phyloP scores from a whole-genome alignment of 345 rosid genomes.

The Linum lewisii region DNA sequence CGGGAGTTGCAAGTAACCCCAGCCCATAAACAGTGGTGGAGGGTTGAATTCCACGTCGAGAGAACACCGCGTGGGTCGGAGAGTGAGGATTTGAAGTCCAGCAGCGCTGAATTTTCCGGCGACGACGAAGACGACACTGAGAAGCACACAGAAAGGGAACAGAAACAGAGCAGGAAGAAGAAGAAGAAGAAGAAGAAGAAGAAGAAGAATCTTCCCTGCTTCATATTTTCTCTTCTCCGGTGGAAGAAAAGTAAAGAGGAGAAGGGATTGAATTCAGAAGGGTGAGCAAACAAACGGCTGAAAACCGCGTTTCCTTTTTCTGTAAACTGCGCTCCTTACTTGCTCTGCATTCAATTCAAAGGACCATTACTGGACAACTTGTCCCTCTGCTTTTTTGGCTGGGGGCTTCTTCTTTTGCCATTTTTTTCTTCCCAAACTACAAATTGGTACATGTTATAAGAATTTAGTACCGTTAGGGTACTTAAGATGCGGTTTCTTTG shows the following conservation, averaged over 20 bases:
- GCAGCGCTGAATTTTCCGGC: background rate
- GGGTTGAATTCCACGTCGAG: background rate
- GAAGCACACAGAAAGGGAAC: background rate
- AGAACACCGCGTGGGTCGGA: background rate
- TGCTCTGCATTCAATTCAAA: too few species aligned
- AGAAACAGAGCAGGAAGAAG: conserved; percentile 1
- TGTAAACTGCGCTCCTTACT: background rate
- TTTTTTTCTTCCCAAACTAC: too few species aligned
- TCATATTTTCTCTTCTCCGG: conserved; percentile 6
- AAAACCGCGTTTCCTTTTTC: background rate
- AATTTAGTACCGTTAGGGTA: too few species aligned
- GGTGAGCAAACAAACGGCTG: background rate
- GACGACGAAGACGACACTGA: background rate
- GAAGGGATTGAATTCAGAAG: background rate
- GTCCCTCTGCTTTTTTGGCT: too few species aligned
- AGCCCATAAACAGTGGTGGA: conserved; percentile 1
- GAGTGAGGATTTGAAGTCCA: background rate
- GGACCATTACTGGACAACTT: too few species aligned
- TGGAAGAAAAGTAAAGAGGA: background rate
- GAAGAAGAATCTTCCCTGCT: too few species aligned
- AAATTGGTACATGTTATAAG: too few species aligned
- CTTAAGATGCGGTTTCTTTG: too few species aligned
- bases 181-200: conserved; percentile 10
- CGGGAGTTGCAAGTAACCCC: conserved; percentile 1
- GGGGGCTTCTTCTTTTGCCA: too few species aligned